Base-by-base conservation (phyloP, 352 stramenopile species). In the Phytopythium helicoides region DNA sequence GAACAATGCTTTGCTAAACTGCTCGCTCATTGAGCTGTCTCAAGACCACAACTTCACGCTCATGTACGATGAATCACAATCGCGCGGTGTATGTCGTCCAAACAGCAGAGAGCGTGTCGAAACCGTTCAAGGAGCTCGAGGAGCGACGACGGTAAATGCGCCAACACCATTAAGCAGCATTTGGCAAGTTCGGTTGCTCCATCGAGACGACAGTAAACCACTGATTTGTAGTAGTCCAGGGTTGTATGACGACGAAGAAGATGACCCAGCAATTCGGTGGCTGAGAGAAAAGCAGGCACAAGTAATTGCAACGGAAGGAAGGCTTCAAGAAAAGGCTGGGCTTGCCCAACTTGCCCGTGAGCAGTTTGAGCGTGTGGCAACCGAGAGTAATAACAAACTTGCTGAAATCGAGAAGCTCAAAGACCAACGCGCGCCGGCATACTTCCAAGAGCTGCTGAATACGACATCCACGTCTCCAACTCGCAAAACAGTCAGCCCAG, bases 161-260 rank as follows among this genome's bases (percentile, higher is more conserved):
- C 9, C 28, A 33, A 9, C 28, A 9, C 31, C 47, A 7, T 16
- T 8, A 10, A 35, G 31, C 1, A 35, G 47, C 12, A 40, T 44
- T 10, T 87, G 76, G 76, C 76, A 87, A 62, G 69, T 86, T 38
- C 73, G 76, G 3, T 56, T 86, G 34, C 51, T 87, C 25, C 62
- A 71, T 42, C 76, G 70, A 47, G 23, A 33, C 28, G 9, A 5
- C 28, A 33, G 9, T 33, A 33, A 33, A 33, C 28, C 28, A 33
- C 5, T 33, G 9, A 9, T 10, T 33, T 10, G 28, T 33, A 33
- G 28, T 10, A 33, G 28, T 9, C 28, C 28, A 5, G 28, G 28
- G 9, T 9, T 33, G 8, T 1, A 16, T 15, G 31, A 42, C 25
- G 6, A 54, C 14, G 49, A 60, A 14, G 52, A 63, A n/a, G 60